Conservation (phyloP, 192 early-diverging fungal species). For the Coemansia sp. region DNA sequence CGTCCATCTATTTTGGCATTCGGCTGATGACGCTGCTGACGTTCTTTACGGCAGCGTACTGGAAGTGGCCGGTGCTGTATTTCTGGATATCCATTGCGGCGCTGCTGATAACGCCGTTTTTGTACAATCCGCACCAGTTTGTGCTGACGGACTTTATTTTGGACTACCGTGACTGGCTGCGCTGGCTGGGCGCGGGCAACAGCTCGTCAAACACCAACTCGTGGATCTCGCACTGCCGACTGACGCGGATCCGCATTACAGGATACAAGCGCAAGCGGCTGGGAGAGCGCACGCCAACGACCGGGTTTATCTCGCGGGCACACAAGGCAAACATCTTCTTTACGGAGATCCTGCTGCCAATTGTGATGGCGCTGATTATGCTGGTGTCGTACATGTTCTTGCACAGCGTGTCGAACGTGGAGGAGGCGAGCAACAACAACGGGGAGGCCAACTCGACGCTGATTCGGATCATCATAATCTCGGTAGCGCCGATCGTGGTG, state of each 20-base stretch:
- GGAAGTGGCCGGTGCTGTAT: constrained; percentile 71
- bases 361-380: constrained; percentile 62
- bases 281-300: constrained; percentile 61
- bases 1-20: constrained; percentile 75
- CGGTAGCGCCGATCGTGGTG: constrained; percentile 66
- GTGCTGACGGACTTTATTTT: constrained; percentile 72
- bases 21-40: constrained; percentile 67
- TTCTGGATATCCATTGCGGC: constrained; percentile 81
- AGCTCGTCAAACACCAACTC: constrained; percentile 71
- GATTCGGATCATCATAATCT: constrained; percentile 61
- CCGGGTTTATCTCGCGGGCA: constrained; percentile 65
- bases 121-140: constrained; percentile 91
- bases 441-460: constrained; percentile 50
- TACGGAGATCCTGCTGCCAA: constrained; percentile 69
- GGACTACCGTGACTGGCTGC: constrained; percentile 78
- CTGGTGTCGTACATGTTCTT: constrained; percentile 66
- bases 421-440: constrained; percentile 26
- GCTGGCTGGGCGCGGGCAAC: constrained; percentile 81
- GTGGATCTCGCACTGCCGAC: constrained; percentile 74
- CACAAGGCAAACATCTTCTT: constrained; percentile 65
- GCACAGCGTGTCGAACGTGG: constrained; percentile 57
- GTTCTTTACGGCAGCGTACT: constrained; percentile 71
- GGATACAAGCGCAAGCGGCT: constrained; percentile 76
- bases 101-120: constrained; percentile 74
- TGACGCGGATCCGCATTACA: constrained; percentile 69